Percentiles rank a stretch among this genome's conserved stretches.
Conservation (phyloP, 768 basidiomycete genomes). For the Cystobasidium onofrii region DNA sequence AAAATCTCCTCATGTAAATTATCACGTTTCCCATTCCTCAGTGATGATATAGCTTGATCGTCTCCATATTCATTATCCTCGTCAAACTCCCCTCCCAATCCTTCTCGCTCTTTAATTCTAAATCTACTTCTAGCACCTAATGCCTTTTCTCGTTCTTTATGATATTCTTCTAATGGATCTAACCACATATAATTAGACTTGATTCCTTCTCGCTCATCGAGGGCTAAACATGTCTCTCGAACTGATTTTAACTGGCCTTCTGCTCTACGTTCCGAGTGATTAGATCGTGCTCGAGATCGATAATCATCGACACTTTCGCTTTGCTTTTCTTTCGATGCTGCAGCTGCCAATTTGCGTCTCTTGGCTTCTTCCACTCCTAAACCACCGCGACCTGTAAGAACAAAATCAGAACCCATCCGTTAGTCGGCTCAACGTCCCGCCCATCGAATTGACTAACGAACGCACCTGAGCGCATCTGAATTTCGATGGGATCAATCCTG, state of each 20-base stretch:
- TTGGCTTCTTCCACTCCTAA: slow-evolving; percentile 35
- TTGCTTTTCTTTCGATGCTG: neutral
- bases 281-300: slow-evolving; percentile 30
- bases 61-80: slow-evolving; percentile 31
- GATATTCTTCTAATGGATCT: slow-evolving; percentile 37
- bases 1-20: neutral
- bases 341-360: neutral
- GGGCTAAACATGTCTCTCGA: slow-evolving; percentile 37
- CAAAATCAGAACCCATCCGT: neutral
- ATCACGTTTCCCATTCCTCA: neutral
- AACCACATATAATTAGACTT: slow-evolving; percentile 36
- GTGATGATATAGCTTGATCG: slow-evolving; percentile 32
- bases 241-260: slow-evolving; percentile 33
- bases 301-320: slow-evolving; percentile 17
- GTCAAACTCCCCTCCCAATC: slow-evolving; percentile 1
- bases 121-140: slow-evolving; percentile 14
- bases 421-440: neutral
- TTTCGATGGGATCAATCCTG: slow-evolving; percentile 36
- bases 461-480: slow-evolving; percentile 37
- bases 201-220: slow-evolving; percentile 35
- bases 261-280: slow-evolving; percentile 33
- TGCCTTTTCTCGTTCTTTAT: slow-evolving; percentile 6
- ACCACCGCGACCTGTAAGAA: slow-evolving; percentile 35
- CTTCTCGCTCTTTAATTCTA: slow-evolving; percentile 19
- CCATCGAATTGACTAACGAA: neutral